Evolutionary conservation across 768 basidiomycete species (phyloP).

Genomic region (Mycena sanguinolenta): DNA sequence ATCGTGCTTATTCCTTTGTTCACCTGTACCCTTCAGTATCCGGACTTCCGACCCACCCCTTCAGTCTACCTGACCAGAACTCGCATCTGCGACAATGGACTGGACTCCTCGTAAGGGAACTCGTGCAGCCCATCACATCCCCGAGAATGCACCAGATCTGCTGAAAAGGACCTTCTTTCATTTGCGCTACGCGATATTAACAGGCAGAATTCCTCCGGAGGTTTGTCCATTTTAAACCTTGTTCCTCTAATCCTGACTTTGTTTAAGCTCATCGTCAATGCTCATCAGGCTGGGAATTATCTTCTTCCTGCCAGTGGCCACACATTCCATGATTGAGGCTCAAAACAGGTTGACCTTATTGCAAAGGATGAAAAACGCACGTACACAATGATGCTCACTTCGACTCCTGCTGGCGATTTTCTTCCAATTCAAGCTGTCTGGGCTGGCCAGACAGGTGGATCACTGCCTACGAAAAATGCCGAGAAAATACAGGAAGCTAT

Average conservation of each 20-base stretch:
- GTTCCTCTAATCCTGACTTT: background rate
- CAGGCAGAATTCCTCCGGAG: background rate
- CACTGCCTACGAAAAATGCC: conserved; percentile 21
- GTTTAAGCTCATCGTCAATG: conserved; percentile 27
- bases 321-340: too few species aligned
- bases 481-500: conserved; percentile 4
- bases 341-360: conserved; percentile 41
- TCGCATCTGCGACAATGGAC: too few species aligned
- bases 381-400: conserved; percentile 39
- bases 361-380: conserved; percentile 34
- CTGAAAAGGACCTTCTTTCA: conserved; percentile 19
- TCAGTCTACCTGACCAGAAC: too few species aligned
- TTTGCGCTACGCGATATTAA: background rate
- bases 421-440: conserved; percentile 44
- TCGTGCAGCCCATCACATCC: conserved; percentile 19
- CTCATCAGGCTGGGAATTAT: conserved; percentile 32
- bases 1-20: too few species aligned
- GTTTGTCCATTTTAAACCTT: background rate
- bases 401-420: conserved; percentile 32
- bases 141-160: conserved; percentile 18
- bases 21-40: too few species aligned
- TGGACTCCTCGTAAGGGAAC: conserved; percentile 29
- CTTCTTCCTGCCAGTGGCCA: conserved; percentile 22
- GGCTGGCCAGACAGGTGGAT: conserved; percentile 17
- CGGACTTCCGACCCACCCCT: too few species aligned